These are phyloP conservation scores for Rosellinia necatrix DNA, from an alignment of 2,329 filamentous ascomycete genomes.

Conservation along the genomic window DNA sequence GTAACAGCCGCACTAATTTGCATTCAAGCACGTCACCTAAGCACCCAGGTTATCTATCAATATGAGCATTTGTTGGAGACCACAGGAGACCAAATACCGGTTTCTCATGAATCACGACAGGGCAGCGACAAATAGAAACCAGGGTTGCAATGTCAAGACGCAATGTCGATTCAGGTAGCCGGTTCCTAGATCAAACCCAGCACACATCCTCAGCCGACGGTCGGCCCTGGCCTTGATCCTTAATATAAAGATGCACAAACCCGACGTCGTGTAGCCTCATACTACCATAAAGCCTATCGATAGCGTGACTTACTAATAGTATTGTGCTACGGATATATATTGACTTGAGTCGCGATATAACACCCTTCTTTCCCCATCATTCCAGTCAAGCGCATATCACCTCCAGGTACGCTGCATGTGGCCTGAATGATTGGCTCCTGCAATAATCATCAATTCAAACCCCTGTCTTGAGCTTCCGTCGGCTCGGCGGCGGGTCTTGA, in stretches of 20 bases:
- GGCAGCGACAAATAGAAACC: neutral
- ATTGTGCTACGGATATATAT: neutral
- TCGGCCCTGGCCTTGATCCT: neutral
- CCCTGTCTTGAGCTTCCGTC: conserved; percentile 9
- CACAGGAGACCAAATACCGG: neutral
- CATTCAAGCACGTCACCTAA: too few species aligned
- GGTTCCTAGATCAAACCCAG: neutral
- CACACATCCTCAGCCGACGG: neutral
- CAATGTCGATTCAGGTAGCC: neutral
- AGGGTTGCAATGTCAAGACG: neutral
- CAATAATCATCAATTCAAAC: conserved; percentile 2
- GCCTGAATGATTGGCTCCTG: conserved; percentile 37
- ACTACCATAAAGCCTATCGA: neutral
- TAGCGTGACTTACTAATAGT: neutral
- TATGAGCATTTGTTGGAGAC: neutral
- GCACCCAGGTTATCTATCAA: neutral
- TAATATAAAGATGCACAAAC: neutral
- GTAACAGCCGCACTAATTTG: conserved; percentile 1
- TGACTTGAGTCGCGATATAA: neutral
- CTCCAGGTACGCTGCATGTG: conserved; percentile 32
- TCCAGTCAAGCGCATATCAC: conserved; percentile 14
- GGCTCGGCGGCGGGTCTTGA: conserved; percentile 7
- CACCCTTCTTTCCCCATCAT: conserved; percentile 1
- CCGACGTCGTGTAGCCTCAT: conserved; percentile 3
- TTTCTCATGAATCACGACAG: neutral